Base-by-base conservation (phyloP, 169 alveolate species). In the Ichthyophthirius multifiliis region DNA sequence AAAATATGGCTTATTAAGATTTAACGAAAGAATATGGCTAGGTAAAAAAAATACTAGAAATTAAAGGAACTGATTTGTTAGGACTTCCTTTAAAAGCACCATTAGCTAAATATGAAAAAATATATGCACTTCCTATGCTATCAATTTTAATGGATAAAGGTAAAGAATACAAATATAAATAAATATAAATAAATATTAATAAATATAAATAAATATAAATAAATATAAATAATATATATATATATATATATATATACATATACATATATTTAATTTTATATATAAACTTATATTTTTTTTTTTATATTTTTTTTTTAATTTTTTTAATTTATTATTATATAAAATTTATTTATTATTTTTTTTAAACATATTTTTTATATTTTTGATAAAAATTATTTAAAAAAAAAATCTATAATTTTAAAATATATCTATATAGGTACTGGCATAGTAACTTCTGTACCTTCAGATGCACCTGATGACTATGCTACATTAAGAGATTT, bases 401-500 rank as follows among this genome's bases (percentile, higher is more conserved):
- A n/a, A n/a, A n/a, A n/a, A n/a, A n/a, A n/a, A n/a, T n/a, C n/a
- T n/a, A n/a, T n/a, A n/a, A n/a, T n/a, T n/a, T n/a, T n/a, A n/a
- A n/a, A n/a, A n/a, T n/a, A n/a, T n/a, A n/a, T n/a, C n/a, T n/a
- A n/a, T n/a, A n/a, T n/a, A 9, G 96, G 99, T 20, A 99, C 99
- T 1, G 99, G 99, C 18, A 94, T 99, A 20, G 99, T 99, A 2
- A 97, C 99, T 31, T 95, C 99, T 27, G 99, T 99, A 0, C 99
- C 99, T n/a, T 96, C 99, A 31, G 99, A 99, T 83, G 95, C 99
- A 9, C 99, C 99, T n/a, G 99, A 98, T 85, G 99, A 99, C 84
- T 99, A 96, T 89, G 98, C 98, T 5, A 96, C 99, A 39, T 83
- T 97, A 78, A 92, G 94, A 80, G 99, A 96, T 63, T 95, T 97